These are phyloP conservation scores for Hyphopichia homilentoma DNA, from an alignment of 805 yeast species.

Conservation along the genomic window DNA sequence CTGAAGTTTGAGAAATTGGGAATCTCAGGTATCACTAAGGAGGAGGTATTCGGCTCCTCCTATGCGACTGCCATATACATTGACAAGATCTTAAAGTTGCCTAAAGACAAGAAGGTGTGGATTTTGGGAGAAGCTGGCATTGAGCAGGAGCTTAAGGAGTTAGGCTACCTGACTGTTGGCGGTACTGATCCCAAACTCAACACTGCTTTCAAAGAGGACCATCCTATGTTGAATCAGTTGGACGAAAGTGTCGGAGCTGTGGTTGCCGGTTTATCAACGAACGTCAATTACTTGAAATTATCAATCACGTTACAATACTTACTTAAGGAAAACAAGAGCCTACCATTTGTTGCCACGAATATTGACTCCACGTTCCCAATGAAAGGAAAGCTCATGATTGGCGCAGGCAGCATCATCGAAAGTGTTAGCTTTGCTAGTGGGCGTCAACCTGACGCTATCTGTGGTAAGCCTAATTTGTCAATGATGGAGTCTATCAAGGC, in stretches of 20 bases:
- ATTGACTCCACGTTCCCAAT: slow-evolving; percentile 93
- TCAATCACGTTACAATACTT: slow-evolving; percentile 82
- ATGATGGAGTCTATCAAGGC: slow-evolving; percentile 90
- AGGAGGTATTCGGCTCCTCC: slow-evolving; percentile 87
- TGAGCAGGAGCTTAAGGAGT: slow-evolving; percentile 66
- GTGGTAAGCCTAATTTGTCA: slow-evolving; percentile 88
- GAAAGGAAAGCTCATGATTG: slow-evolving; percentile 81
- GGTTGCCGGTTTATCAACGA: slow-evolving; percentile 78
- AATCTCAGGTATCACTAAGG: slow-evolving; percentile 46
- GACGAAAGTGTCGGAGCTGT: slow-evolving; percentile 84
- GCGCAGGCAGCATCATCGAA: slow-evolving; percentile 91
- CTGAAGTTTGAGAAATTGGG: slow-evolving; percentile 62
- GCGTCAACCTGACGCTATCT: slow-evolving; percentile 74
- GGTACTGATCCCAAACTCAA: slow-evolving; percentile 66
- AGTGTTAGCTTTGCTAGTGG: slow-evolving; percentile 71
- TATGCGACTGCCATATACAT: slow-evolving; percentile 89
- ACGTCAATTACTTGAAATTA: slow-evolving; percentile 75
- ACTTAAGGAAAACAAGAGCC: slow-evolving; percentile 47
- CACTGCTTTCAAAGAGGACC: slow-evolving; percentile 49
- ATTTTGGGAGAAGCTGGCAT: slow-evolving; percentile 89
- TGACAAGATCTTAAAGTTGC: slow-evolving; percentile 68
- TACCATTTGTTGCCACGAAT: slow-evolving; percentile 87
- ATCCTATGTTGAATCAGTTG: slow-evolving; percentile 49
- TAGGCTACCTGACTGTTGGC: slow-evolving; percentile 78
- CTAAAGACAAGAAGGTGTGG: slow-evolving; percentile 77